Conservation (phyloP, 345 rosid species). For the Trapa incisa region DNA sequence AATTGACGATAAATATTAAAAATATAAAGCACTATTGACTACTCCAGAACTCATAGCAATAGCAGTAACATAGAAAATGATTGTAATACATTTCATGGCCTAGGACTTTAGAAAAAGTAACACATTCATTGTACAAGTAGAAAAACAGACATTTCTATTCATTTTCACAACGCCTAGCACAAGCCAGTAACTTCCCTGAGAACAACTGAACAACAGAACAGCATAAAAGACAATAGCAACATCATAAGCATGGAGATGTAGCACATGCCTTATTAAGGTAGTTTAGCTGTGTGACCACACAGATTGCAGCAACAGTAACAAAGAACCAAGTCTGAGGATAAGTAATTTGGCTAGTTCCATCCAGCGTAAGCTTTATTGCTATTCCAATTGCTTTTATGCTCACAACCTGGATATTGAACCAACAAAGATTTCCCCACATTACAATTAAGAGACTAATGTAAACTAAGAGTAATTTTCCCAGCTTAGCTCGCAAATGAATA, state of each 20-base stretch:
- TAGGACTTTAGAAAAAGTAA: neutral
- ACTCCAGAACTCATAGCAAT: neutral
- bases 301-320: slow-evolving; percentile 62
- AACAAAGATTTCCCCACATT: neutral
- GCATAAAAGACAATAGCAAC: neutral
- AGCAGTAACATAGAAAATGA: neutral
- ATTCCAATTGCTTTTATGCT: slow-evolving; percentile 96
- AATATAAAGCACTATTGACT: neutral
- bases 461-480: neutral
- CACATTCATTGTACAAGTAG: neutral
- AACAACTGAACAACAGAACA: neutral
- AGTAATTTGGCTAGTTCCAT: slow-evolving; percentile 64
- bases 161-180: neutral
- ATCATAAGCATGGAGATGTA: neutral
- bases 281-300: slow-evolving; percentile 77
- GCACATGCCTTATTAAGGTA: slow-evolving; percentile 70
- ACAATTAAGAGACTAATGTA: neutral
- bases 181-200: neutral
- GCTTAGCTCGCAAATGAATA: slow-evolving; percentile 4
- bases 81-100: neutral
- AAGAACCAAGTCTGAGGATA: slow-evolving; percentile 93
- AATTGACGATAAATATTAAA: neutral
- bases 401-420: slow-evolving; percentile 40
- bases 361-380: slow-evolving; percentile 78
- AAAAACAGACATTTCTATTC: neutral